These are phyloP conservation scores for Hyphopichia pseudoburtonii DNA, from an alignment of 1,139 yeast genomes.

Conservation along the genomic window DNA sequence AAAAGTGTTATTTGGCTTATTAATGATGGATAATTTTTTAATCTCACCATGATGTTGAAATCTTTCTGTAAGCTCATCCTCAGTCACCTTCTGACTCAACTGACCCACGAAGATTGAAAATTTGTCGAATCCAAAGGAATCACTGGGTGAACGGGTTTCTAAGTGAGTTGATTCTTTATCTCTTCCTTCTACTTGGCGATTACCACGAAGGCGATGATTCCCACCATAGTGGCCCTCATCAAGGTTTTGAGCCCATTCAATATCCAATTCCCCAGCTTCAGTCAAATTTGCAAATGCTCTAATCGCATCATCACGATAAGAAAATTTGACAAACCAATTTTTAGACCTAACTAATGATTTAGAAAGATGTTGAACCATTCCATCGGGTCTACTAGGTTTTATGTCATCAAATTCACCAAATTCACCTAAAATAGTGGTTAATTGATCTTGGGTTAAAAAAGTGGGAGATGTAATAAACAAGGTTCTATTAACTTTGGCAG, in stretches of 20 bases:
- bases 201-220: no score
- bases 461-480: constrained; percentile 49
- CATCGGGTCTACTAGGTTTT: constrained; percentile 47
- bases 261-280: constrained; percentile 49
- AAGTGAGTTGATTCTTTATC: not conserved
- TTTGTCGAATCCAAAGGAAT: constrained; percentile 50
- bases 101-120: constrained; percentile 78
- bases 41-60: constrained; percentile 70
- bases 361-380: constrained; percentile 20
- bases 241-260: constrained; percentile 86
- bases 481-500: constrained; percentile 88
- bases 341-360: constrained; percentile 15
- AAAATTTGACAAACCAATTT: constrained; percentile 81
- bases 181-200: no score
- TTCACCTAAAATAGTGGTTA: constrained; percentile 39
- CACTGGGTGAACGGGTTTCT: not conserved
- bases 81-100: constrained; percentile 53
- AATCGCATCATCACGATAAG: constrained; percentile 87
- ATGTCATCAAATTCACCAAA: constrained; percentile 79
- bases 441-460: constrained; percentile 23
- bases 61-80: constrained; percentile 52
- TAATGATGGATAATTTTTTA: constrained; percentile 50
- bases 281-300: constrained; percentile 76
- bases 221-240: constrained; percentile 24
- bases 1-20: constrained; percentile 54